These are phyloP conservation scores for Isatis tinctoria DNA, from an alignment of 345 rosid species.

Conservation along the genomic window DNA sequence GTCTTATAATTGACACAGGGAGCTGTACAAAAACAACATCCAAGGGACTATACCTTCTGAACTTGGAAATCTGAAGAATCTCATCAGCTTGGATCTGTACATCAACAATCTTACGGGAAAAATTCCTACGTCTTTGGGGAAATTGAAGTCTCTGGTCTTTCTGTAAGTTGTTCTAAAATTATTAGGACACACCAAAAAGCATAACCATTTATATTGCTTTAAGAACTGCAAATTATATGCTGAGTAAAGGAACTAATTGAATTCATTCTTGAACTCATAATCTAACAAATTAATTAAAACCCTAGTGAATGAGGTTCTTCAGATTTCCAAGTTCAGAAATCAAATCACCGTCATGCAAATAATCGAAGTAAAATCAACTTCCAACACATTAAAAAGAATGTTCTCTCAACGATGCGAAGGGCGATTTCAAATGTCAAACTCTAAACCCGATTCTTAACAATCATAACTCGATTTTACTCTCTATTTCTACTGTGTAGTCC, in stretches of 20 bases:
- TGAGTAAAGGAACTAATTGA: neutral
- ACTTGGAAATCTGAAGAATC: constrained; percentile 81
- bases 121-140: constrained; percentile 73
- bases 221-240: neutral
- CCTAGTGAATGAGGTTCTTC: too few relatives aligned
- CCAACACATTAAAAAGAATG: too few relatives aligned
- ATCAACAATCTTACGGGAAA: constrained; percentile 84
- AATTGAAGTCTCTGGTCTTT: constrained; percentile 83
- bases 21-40: constrained; percentile 89
- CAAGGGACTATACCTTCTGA: constrained; percentile 77
- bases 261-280: too few relatives aligned
- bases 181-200: neutral
- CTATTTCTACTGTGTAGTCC: too few relatives aligned
- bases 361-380: too few relatives aligned
- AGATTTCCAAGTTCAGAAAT: too few relatives aligned
- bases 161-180: constrained; percentile 44
- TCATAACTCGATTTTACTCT: too few relatives aligned
- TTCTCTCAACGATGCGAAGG: too few relatives aligned
- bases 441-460: too few relatives aligned
- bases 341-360: too few relatives aligned
- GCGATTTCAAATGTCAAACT: too few relatives aligned
- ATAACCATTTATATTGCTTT: neutral
- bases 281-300: too few relatives aligned
- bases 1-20: constrained; percentile 42
- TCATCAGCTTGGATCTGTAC: constrained; percentile 94